Evolutionary conservation across 768 basidiomycete genomes (phyloP).

Genomic region (Tephrocybe sp.): DNA sequence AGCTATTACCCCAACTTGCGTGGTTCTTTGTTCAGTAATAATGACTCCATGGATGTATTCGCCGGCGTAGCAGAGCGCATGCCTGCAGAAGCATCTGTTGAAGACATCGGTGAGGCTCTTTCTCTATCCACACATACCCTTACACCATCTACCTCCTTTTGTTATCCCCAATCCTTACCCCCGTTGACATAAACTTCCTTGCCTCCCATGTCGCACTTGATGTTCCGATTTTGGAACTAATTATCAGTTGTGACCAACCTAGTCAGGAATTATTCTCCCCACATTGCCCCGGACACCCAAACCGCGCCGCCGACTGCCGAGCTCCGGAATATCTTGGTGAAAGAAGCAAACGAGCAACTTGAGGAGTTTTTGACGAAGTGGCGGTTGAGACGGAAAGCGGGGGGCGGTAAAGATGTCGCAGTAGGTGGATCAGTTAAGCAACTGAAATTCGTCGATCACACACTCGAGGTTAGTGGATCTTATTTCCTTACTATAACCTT

Average conservation of each 20-base stretch:
- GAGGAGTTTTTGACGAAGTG: conserved; percentile 65
- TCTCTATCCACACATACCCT: conserved; percentile 11
- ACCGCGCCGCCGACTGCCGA: conserved; percentile 71
- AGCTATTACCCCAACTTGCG: conserved; percentile 80
- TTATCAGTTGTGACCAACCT: conserved; percentile 82
- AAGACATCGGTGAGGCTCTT: conserved; percentile 80
- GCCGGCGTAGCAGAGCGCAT: conserved; percentile 74
- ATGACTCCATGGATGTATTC: conserved; percentile 68
- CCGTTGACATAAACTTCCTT: conserved; percentile 28
- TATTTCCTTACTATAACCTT: background rate
- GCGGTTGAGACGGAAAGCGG: conserved; percentile 43
- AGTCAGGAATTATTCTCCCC: conserved; percentile 91
- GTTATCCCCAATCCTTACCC: conserved; percentile 13
- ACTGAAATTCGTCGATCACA: conserved; percentile 7
- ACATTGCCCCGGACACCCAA: conserved; percentile 69
- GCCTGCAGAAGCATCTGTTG: conserved; percentile 66
- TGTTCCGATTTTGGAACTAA: conserved; percentile 62
- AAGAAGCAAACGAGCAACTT: conserved; percentile 77
- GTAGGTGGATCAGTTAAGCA: conserved; percentile 8
- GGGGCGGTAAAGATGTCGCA: conserved; percentile 22
- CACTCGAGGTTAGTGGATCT: conserved; percentile 13
- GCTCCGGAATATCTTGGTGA: conserved; percentile 59
- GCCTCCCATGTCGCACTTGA: conserved; percentile 28
- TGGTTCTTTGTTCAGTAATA: conserved; percentile 54
- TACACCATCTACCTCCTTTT: conserved; percentile 14